A percentile compares a stretch with the other conserved stretches of the same genome.
Evolutionary conservation across 176 grass and related monocot species (phyloP).

Genomic region (Oryza officinalis): DNA sequence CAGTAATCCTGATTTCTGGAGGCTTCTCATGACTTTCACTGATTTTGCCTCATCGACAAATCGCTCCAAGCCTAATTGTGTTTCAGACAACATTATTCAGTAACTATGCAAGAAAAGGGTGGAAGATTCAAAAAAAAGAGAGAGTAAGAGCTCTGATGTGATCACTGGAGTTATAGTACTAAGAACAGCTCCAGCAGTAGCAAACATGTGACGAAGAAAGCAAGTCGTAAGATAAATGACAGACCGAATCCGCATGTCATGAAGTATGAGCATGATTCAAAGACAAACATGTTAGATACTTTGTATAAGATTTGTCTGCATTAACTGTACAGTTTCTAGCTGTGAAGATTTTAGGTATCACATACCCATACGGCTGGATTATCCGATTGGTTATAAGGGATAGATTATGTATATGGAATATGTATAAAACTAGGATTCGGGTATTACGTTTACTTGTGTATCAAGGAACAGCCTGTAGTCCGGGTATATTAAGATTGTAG

Average conservation of each 20-base stretch:
- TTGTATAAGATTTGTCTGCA: neutral
- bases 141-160: neutral
- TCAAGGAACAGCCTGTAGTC: no score
- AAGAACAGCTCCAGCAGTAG: neutral
- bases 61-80: slow-evolving; percentile 28
- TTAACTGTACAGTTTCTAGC: neutral
- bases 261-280: neutral
- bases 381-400: no score
- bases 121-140: neutral
- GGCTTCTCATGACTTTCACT: slow-evolving; percentile 59
- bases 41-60: slow-evolving; percentile 37
- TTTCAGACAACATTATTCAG: slow-evolving; percentile 23
- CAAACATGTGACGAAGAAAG: neutral
- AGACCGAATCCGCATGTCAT: neutral
- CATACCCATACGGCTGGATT: no score
- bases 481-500: no score
- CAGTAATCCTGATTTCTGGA: slow-evolving; percentile 75
- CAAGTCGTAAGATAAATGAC: neutral
- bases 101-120: neutral
- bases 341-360: no score
- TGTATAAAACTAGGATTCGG: no score
- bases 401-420: no score
- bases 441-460: no score
- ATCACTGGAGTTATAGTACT: neutral
- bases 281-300: neutral